Evolutionary conservation across 2,329 filamentous ascomycete genomes (phyloP).

Genomic region (Lachnellula cervina): DNA sequence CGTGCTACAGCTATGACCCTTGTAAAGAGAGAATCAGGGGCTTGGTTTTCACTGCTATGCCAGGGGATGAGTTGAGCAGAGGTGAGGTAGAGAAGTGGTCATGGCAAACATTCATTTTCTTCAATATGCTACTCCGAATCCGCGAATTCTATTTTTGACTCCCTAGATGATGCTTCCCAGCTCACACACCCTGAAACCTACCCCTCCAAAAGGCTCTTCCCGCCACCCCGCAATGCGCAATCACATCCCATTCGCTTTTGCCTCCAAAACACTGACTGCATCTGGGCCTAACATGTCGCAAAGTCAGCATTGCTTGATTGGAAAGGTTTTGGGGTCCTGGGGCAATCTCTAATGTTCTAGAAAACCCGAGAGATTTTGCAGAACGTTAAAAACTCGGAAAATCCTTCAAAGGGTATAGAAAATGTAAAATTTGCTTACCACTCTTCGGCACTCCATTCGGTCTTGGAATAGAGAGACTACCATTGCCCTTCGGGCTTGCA

Average conservation of each 20-base stretch:
- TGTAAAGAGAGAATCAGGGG: neutral
- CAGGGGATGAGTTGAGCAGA: neutral
- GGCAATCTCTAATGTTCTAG: too few species aligned
- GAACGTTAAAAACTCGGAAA: too few species aligned
- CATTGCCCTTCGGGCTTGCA: constrained; percentile 19
- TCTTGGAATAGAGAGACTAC: constrained; percentile 22
- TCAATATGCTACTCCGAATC: neutral
- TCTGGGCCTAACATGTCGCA: constrained; percentile 15
- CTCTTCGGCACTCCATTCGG: constrained; percentile 21
- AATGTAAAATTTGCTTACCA: constrained; percentile 3
- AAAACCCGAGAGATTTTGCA: too few species aligned
- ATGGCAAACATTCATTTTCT: neutral
- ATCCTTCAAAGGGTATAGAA: too few species aligned
- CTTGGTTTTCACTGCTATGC: neutral
- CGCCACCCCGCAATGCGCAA: constrained; percentile 9
- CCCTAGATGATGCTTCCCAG: neutral
- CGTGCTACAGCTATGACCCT: neutral
- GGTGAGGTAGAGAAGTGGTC: neutral
- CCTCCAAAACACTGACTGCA: constrained; percentile 37
- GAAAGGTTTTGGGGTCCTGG: too few species aligned
- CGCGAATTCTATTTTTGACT: constrained; percentile 13
- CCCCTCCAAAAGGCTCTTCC: constrained; percentile 16
- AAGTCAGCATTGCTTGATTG: too few species aligned
- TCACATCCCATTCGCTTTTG: constrained; percentile 35
- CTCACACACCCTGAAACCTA: constrained; percentile 14